Conservation (phyloP, 805 yeast genomes). For the Wickerhamiella vanderwaltii region DNA sequence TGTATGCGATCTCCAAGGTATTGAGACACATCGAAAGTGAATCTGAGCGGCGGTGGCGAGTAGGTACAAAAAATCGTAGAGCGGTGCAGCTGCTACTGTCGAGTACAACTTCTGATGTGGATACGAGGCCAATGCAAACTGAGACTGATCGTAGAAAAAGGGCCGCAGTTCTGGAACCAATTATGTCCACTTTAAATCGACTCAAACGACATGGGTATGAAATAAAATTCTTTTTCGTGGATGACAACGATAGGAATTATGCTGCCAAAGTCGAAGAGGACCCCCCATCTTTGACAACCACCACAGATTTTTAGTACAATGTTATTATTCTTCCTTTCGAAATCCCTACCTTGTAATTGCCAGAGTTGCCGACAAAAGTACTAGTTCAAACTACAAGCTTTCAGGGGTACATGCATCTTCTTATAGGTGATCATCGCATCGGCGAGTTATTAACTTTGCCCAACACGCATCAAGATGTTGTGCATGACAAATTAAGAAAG, state of each 20-base stretch:
- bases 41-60: constrained; percentile 11
- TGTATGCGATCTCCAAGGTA: constrained; percentile 6
- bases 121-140: background rate
- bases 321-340: no score
- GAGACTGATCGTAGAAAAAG: constrained; percentile 6
- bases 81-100: constrained; percentile 1
- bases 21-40: constrained; percentile 11
- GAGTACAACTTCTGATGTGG: background rate
- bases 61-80: constrained; percentile 3
- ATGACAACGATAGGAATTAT: background rate
- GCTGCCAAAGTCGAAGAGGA: no score
- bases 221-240: constrained; percentile 1
- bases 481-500: no score
- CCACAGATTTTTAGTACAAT: no score
- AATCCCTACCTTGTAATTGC: no score
- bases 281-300: no score
- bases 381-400: no score
- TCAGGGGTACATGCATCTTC: no score
- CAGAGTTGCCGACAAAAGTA: no score
- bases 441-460: no score
- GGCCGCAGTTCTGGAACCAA: constrained; percentile 9
- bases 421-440: no score
- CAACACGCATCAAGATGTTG: no score
- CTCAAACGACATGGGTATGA: constrained; percentile 13
- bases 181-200: constrained; percentile 11